These are phyloP conservation scores for Aspergillus flavus DNA, from an alignment of 2,329 filamentous ascomycete species.

Conservation along the genomic window DNA sequence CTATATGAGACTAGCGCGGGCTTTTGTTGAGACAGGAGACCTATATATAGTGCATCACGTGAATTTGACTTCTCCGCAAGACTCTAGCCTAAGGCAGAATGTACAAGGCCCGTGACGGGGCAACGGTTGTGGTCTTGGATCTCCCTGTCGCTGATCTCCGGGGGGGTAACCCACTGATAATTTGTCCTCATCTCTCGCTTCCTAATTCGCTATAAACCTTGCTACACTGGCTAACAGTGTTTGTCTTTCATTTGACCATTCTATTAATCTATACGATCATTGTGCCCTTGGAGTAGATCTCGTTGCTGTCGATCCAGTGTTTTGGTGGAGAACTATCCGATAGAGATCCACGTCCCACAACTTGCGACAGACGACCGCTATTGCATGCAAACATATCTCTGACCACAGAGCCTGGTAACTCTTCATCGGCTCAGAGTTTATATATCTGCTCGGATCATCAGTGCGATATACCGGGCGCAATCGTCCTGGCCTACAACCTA, in stretches of 20 bases:
- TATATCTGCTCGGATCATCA: not conserved
- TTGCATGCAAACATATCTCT: conserved; percentile 3
- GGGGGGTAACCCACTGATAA: not conserved
- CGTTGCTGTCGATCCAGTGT: conserved; percentile 16
- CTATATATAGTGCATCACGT: conserved; percentile 5
- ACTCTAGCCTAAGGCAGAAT: not conserved
- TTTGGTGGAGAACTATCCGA: conserved; percentile 21
- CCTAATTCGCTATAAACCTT: not conserved
- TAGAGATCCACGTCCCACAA: conserved; percentile 16
- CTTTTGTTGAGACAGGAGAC: not conserved
- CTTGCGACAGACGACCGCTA: conserved; percentile 6
- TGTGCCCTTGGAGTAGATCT: conserved; percentile 5
- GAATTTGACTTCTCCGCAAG: not conserved
- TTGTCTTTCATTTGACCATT: conserved; percentile 1
- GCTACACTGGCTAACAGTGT: not conserved
- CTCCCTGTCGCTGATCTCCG: not conserved
- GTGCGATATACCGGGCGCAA: not conserved
- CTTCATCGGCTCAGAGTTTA: not conserved
- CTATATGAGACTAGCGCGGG: not conserved
- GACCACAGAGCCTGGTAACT: not conserved
- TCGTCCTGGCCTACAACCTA: not conserved
- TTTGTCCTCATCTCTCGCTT: not conserved
- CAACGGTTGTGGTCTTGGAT: not conserved
- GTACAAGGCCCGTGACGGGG: not conserved
- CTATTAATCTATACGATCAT: conserved; percentile 2